These are phyloP conservation scores for Podospora pseudoanserina DNA, from an alignment of 495 filamentous ascomycete genomes.

Conservation along the genomic window DNA sequence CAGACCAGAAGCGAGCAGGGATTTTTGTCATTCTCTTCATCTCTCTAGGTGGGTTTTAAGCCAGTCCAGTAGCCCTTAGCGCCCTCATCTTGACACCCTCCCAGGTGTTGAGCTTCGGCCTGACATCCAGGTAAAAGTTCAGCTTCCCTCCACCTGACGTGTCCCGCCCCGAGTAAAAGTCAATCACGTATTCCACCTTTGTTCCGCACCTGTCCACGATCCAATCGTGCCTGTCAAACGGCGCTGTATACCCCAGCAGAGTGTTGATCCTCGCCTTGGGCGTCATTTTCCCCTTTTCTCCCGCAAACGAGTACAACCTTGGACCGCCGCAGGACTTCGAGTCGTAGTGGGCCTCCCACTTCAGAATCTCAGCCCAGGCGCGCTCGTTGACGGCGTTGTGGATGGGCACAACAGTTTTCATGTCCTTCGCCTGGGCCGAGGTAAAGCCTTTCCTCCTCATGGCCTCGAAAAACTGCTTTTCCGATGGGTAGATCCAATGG, in stretches of 20 bases:
- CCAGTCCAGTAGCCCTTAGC: constrained; percentile 58
- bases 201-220: constrained; percentile 91
- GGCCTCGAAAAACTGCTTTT: constrained; percentile 92
- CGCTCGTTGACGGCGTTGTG: constrained; percentile 96
- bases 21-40: neutral
- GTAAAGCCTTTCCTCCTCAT: constrained; percentile 76
- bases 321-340: constrained; percentile 67
- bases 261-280: constrained; percentile 79
- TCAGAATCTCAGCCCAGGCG: constrained; percentile 77
- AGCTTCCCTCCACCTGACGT: constrained; percentile 55
- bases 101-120: constrained; percentile 88
- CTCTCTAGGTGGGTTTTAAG: constrained; percentile 27
- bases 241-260: constrained; percentile 77
- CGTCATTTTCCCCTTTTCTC: constrained; percentile 63
- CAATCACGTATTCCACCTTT: constrained; percentile 90
- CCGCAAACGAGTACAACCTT: constrained; percentile 76
- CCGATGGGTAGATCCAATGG: constrained; percentile 96
- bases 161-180: constrained; percentile 86
- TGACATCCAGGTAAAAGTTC: constrained; percentile 91
- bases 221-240: constrained; percentile 98
- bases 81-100: constrained; percentile 87
- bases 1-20: neutral
- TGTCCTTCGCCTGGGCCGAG: constrained; percentile 58
- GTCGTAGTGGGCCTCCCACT: constrained; percentile 70
- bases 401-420: constrained; percentile 89